Evolutionary conservation across 768 basidiomycete genomes (phyloP).

Genomic region (Boletus sp.): DNA sequence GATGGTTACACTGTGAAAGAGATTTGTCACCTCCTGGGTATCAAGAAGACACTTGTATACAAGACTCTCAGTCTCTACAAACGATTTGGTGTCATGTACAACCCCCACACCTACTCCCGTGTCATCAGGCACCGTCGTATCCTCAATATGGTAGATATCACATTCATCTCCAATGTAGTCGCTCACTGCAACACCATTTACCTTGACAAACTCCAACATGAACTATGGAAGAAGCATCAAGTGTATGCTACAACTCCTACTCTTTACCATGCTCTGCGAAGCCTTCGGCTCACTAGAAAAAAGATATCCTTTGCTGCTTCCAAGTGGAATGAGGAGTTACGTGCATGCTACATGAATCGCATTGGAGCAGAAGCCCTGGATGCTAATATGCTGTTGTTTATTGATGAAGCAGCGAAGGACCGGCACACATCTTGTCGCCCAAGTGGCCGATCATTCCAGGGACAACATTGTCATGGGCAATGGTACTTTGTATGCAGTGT

Average conservation of each 20-base stretch:
- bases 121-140: no score
- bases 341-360: slow-evolving; percentile 6
- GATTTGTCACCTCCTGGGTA: neutral
- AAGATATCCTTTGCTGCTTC: neutral
- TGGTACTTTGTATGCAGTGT: slow-evolving; percentile 9
- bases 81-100: no score
- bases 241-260: neutral
- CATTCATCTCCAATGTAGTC: neutral
- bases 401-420: slow-evolving; percentile 18
- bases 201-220: no score
- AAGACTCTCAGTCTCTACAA: no score
- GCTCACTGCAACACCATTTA: neutral
- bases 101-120: no score
- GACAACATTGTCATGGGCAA: neutral
- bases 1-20: neutral
- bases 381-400: slow-evolving; percentile 23
- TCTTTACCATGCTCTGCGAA: neutral
- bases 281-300: slow-evolving; percentile 1
- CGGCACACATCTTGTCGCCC: neutral
- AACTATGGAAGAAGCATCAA: neutral
- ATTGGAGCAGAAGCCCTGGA: slow-evolving; percentile 9
- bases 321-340: slow-evolving; percentile 5
- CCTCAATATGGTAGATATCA: neutral
- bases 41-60: no score
- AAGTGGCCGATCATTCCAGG: neutral